phyloP scores from a whole-genome alignment of 169 alveolate species.

The Plasmodium adleri region DNA sequence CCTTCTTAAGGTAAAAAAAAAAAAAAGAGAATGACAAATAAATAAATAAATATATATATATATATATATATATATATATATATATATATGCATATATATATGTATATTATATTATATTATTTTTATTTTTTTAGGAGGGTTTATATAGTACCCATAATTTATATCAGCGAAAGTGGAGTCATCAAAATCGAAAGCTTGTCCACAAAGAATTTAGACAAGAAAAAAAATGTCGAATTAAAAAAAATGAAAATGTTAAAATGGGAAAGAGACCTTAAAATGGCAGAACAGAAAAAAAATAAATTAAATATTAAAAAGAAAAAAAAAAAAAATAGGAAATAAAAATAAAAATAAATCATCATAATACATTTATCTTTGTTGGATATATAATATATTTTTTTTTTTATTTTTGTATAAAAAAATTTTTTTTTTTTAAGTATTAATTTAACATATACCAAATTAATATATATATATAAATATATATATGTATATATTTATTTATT shows the following conservation, averaged over 20 bases:
- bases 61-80: background rate
- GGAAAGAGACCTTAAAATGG: constrained; percentile 64
- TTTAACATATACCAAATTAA: background rate
- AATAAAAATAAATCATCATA: background rate
- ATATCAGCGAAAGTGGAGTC: constrained; percentile 58
- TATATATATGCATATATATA: background rate
- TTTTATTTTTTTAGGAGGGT: constrained; percentile 34
- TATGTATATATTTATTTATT: background rate
- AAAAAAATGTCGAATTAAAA: constrained; percentile 38
- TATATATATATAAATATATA: constrained; percentile 1
- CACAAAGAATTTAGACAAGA: constrained; percentile 30
- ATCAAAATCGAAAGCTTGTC: constrained; percentile 50
- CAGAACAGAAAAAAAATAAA: constrained; percentile 32
- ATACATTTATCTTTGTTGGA: too few relatives aligned
- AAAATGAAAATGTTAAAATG: constrained; percentile 70
- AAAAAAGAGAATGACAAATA: background rate
- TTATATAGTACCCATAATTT: constrained; percentile 55
- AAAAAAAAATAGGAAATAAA: constrained; percentile 9
- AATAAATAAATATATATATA: background rate
- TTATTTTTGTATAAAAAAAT: background rate
- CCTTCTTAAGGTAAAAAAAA: constrained; percentile 31
- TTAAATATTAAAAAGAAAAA: constrained; percentile 3
- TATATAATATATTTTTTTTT: too few relatives aligned
- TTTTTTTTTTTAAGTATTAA: background rate
- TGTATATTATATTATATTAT: too few relatives aligned